Evolutionary conservation across 2,329 filamentous ascomycete genomes (phyloP).

Genomic region (Passalora sequoiae): DNA sequence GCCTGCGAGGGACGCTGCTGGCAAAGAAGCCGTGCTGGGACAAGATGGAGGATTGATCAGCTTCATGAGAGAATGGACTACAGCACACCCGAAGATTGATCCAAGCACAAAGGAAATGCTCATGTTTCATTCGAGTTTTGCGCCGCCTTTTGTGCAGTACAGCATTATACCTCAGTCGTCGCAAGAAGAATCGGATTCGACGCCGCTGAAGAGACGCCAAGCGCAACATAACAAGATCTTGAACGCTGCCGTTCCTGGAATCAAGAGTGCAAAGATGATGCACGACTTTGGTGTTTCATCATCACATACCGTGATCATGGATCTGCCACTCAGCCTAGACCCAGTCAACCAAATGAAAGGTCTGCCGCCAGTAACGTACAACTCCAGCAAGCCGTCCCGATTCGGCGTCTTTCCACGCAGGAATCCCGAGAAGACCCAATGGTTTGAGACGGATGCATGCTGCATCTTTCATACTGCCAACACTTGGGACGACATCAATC

Average conservation of each 20-base stretch:
- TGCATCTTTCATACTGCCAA: constrained; percentile 70
- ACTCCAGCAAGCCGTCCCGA: constrained; percentile 53
- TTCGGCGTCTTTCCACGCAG: constrained; percentile 65
- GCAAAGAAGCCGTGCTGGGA: constrained; percentile 21
- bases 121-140: constrained; percentile 62
- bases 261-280: constrained; percentile 65
- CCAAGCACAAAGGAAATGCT: constrained; percentile 60
- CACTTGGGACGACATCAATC: constrained; percentile 55
- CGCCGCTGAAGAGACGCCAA: neutral
- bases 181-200: neutral
- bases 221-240: constrained; percentile 33
- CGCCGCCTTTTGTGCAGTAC: constrained; percentile 62
- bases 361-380: constrained; percentile 55
- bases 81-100: constrained; percentile 64
- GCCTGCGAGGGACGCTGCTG: constrained; percentile 30
- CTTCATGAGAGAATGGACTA: constrained; percentile 67
- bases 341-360: constrained; percentile 56
- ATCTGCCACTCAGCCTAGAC: constrained; percentile 62
- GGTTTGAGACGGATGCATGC: constrained; percentile 64
- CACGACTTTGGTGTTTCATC: constrained; percentile 68
- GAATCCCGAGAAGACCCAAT: constrained; percentile 52
- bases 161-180: constrained; percentile 48
- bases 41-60: constrained; percentile 46
- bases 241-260: constrained; percentile 55
- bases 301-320: constrained; percentile 61